Evolutionary conservation across 2,329 filamentous ascomycete species (phyloP), one percentile per base, ranked within the genome.

Genomic region (Paracamarosporium sp.): DNA sequence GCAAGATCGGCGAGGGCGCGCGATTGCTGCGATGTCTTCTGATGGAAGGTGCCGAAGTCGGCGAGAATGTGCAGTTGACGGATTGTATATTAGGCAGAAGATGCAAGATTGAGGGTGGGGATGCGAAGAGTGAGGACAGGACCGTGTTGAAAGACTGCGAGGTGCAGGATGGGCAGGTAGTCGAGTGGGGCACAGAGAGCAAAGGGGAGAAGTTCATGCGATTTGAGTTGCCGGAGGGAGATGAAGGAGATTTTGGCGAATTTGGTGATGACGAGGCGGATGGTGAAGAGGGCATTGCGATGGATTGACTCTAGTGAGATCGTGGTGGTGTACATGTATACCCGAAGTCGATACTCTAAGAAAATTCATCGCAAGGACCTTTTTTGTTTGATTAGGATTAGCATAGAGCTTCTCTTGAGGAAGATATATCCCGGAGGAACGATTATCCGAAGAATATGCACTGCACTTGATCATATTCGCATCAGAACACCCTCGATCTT

Each of bases 21-120:
- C 91, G 93, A 64, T 79, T 99, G 43, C 88, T 88, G n/a, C 86
- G 93, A 63, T 98, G 94, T 76, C 78, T 98, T 46, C 80, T 98
- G 20, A 97, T 98, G 92, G 94, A 98, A 59, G 92, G 92, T 3
- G 93, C 91, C 0, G 88, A 91, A 7, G 85, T 99, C 12, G 93
- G 92, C 13, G 90, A 92, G 68, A 89, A 90, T 41, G 93, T 90
- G 71, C 92, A 92, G 75, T 81, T 98, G 50, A 95, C 91, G 1
- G 91, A 91, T 22, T 97, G 93, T 71, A 91, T 98, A 30, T 79
- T 98, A 38, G 95, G 95, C 4, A 87, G 89, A 70, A 81, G 92
- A 60, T 90, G 89, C 64, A 88, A 90, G 68, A 87, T 99, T 65
- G 93, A 94, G n/a, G 91, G 92, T 45, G 90, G 89, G 8, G 89